Base-by-base conservation (phyloP, 176 grass and related monocot species). In the Elaeis guineensis region DNA sequence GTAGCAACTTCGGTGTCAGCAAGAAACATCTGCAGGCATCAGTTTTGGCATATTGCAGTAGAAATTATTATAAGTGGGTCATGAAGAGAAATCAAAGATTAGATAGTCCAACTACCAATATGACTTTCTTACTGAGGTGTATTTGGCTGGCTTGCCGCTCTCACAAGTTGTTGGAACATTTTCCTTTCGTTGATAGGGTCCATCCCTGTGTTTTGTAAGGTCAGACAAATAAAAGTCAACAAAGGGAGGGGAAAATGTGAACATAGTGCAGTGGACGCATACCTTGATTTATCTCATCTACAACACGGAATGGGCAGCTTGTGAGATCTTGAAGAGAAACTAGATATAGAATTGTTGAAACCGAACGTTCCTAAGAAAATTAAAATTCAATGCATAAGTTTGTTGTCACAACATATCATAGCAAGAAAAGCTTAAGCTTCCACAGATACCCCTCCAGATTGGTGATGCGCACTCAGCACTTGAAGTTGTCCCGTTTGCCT, bases 211-310 rank as follows among this genome's bases (percentile, higher is more conserved):
- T 61, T 58, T 75, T 55, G 59, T 8, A 63, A 28, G 30, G 50
- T 55, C 26, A 61, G 17, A 21, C 49, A 21, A 35, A 18, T 59
- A 18, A 25, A 19, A 49, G 54, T 64, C 29, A 65, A 17, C 39
- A 52, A 62, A 52, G 30, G 17, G 52, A 53, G 21, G 30, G 30
- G 35, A 12, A 12, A 44, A 14, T 44, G 35, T 44, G 35, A 44
- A 44, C 35, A 44, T 44, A 2, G 35, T 12, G 35, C 35, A 44
- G 35, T 12, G 26, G 58, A 58, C 17, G 0, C 59, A 69, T 77
- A 73, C 92, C 92, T 91, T 97, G 92, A 61, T 97, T 97, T 80
- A 97, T 97, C 72, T 97, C 92, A 65, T 97, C 92, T 24, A 97
- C 92, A 50, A 97, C 92, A 50, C 87, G 73, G 63, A 91, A 97